These are phyloP conservation scores for Tilletia setariae DNA, from an alignment of 1,284 basidiomycete genomes.

Conservation along the genomic window DNA sequence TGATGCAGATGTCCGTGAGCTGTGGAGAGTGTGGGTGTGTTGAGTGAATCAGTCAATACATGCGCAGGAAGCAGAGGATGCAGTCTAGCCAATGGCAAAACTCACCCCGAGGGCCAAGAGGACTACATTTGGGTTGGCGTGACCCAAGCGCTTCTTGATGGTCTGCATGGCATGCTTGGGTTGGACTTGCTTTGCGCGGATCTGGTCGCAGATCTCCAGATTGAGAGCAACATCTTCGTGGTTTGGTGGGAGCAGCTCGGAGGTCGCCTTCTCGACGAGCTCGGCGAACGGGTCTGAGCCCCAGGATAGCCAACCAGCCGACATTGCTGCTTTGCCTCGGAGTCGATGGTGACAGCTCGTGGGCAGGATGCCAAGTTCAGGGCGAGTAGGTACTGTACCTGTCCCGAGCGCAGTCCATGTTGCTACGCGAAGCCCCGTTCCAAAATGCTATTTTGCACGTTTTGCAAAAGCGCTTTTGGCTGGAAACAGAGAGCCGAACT, in stretches of 20 bases:
- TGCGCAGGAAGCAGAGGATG: not conserved
- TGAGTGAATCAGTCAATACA: not conserved
- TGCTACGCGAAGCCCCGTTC: too few species aligned
- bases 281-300: slow-evolving; percentile 46
- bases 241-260: slow-evolving; percentile 71
- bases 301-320: slow-evolving; percentile 40
- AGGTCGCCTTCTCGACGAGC: slow-evolving; percentile 74
- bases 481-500: too few species aligned
- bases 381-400: too few species aligned
- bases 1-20: slow-evolving; percentile 85
- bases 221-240: slow-evolving; percentile 85
- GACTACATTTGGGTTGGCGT: slow-evolving; percentile 96
- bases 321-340: slow-evolving; percentile 32
- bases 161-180: slow-evolving; percentile 84
- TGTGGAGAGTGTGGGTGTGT: slow-evolving; percentile 3
- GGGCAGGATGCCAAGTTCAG: too few species aligned
- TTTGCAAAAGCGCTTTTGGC: too few species aligned
- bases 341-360: too few species aligned
- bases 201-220: slow-evolving; percentile 90
- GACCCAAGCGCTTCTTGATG: slow-evolving; percentile 78
- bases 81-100: not conserved
- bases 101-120: slow-evolving; percentile 74
- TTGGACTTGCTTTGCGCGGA: slow-evolving; percentile 81
- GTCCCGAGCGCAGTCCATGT: too few species aligned
- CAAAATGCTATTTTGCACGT: too few species aligned